Evolutionary conservation across 2,329 filamentous ascomycete species (phyloP).

Genomic region (Clonostachys rosea): DNA sequence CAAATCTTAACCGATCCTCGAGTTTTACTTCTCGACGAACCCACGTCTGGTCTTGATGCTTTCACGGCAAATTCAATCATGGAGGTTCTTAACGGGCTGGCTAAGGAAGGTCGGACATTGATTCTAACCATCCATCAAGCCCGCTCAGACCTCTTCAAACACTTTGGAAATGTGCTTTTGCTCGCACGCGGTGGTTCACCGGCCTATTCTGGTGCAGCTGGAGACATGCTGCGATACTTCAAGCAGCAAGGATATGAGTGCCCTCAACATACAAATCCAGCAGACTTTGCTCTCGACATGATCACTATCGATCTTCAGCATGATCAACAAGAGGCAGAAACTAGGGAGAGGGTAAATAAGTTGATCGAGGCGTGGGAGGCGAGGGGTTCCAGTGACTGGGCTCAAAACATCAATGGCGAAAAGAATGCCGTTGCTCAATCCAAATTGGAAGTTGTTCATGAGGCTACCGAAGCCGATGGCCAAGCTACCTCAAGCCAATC

Average conservation of each 20-base stretch:
- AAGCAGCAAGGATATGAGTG: slow-evolving; percentile 55
- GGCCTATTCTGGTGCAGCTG: slow-evolving; percentile 61
- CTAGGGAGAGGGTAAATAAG: slow-evolving; percentile 54
- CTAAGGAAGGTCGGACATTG: slow-evolving; percentile 68
- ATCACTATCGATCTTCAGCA: slow-evolving; percentile 73
- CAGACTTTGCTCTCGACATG: slow-evolving; percentile 72
- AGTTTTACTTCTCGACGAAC: slow-evolving; percentile 70
- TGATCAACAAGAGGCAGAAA: slow-evolving; percentile 55
- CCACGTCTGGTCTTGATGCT: slow-evolving; percentile 71
- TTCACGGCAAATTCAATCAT: slow-evolving; percentile 76
- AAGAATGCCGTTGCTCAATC: too few species aligned
- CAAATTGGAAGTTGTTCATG: not conserved
- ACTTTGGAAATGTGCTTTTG: slow-evolving; percentile 68
- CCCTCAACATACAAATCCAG: slow-evolving; percentile 67
- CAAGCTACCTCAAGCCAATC: not conserved
- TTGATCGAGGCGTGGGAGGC: slow-evolving; percentile 56
- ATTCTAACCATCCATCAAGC: slow-evolving; percentile 78
- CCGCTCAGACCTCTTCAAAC: slow-evolving; percentile 65
- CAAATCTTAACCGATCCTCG: slow-evolving; percentile 74
- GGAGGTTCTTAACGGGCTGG: slow-evolving; percentile 66
- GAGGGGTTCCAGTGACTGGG: not conserved
- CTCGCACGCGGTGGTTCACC: slow-evolving; percentile 65
- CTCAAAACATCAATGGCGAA: not conserved
- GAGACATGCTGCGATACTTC: slow-evolving; percentile 64
- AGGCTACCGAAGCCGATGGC: not conserved